Evolutionary conservation across 1,284 basidiomycete genomes (phyloP).

Genomic region (Chalciporus sp.): DNA sequence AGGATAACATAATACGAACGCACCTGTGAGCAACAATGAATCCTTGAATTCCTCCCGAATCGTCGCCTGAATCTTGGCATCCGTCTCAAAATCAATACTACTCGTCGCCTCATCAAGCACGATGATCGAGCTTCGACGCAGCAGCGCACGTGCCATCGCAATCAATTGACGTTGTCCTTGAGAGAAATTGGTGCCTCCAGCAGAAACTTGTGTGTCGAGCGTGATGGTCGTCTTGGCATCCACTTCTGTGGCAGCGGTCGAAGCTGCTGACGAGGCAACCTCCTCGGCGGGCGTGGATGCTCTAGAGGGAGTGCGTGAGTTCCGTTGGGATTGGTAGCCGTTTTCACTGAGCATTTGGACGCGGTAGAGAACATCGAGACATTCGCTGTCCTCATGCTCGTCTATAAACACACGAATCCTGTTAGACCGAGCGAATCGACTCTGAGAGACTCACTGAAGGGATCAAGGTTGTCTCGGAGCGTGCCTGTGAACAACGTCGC

Average conservation of each 20-base stretch:
- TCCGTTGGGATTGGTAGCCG: conserved; percentile 45
- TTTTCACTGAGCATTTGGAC: conserved; percentile 59
- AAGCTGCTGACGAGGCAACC: conserved; percentile 6
- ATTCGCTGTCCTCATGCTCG: conserved; percentile 83
- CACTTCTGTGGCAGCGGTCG: conserved; percentile 31
- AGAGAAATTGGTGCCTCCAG: conserved; percentile 71
- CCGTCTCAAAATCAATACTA: conserved; percentile 63
- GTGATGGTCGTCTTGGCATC: conserved; percentile 46
- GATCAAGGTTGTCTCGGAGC: conserved; percentile 85
- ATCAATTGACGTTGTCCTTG: conserved; percentile 75
- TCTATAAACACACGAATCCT: conserved; percentile 40
- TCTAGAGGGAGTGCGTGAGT: conserved; percentile 26
- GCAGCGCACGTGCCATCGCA: conserved; percentile 64
- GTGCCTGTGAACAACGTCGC: conserved; percentile 87
- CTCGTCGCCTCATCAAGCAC: conserved; percentile 75
- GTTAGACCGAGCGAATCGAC: background rate
- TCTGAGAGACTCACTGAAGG: conserved; percentile 53
- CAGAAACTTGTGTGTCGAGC: conserved; percentile 60
- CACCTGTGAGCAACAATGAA: conserved; percentile 50
- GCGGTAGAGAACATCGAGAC: conserved; percentile 49
- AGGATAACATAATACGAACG: conserved; percentile 4
- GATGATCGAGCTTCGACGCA: conserved; percentile 64
- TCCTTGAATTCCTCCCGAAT: conserved; percentile 66
- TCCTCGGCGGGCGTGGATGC: conserved; percentile 22
- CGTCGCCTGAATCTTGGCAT: conserved; percentile 64